These are phyloP conservation scores for Xylaria sp. DNA, from an alignment of 2,329 filamentous ascomycete genomes.

Conservation along the genomic window DNA sequence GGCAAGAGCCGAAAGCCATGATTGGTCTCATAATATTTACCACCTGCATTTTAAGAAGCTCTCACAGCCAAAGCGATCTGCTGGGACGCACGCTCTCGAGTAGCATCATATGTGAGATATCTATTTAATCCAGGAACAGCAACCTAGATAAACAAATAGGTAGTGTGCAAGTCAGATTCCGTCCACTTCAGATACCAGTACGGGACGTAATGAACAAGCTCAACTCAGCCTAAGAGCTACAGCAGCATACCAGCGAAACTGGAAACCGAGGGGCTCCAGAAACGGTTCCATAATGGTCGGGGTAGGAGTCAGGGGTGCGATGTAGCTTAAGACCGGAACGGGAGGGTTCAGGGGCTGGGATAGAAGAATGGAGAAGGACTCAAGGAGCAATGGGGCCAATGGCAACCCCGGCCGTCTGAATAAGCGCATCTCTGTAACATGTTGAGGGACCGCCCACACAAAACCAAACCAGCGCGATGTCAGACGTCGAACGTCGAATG, in stretches of 20 bases:
- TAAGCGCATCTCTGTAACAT: slow-evolving; percentile 55
- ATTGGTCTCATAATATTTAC: not conserved
- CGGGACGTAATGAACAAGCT: not conserved
- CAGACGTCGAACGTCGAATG: slow-evolving; percentile 55
- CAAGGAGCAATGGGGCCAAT: slow-evolving; percentile 51
- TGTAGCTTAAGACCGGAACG: slow-evolving; percentile 15
- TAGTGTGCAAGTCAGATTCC: not conserved
- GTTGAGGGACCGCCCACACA: slow-evolving; percentile 53
- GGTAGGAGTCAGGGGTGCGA: slow-evolving; percentile 20
- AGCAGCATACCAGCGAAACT: slow-evolving; percentile 30
- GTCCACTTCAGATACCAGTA: not conserved
- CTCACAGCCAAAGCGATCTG: not conserved
- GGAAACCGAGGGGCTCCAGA: slow-evolving; percentile 40
- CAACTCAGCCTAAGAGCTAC: slow-evolving; percentile 8
- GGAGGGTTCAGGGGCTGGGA: slow-evolving; percentile 35
- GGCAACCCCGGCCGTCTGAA: slow-evolving; percentile 40
- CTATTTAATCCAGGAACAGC: not conserved
- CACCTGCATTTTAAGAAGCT: not conserved
- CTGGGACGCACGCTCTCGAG: not conserved
- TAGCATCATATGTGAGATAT: too few species aligned
- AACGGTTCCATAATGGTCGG: slow-evolving; percentile 45
- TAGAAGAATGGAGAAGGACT: slow-evolving; percentile 26
- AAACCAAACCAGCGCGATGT: slow-evolving; percentile 52
- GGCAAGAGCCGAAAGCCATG: not conserved
- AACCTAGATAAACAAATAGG: not conserved